phyloP scores from a whole-genome alignment of 495 filamentous ascomycete genomes.

The Jackrogersella minutella region DNA sequence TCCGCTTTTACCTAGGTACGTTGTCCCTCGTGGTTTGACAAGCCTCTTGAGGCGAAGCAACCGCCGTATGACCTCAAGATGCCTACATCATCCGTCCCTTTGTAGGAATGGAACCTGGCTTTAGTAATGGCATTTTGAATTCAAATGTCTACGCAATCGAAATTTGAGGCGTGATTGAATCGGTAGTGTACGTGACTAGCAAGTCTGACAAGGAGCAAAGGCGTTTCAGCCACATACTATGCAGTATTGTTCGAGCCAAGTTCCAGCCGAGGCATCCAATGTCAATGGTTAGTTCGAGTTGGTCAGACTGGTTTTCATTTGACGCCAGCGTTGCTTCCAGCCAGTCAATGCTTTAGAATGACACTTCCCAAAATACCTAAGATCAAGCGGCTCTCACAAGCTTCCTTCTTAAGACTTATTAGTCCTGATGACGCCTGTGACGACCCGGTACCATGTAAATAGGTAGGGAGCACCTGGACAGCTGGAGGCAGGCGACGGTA shows the following conservation, averaged over 20 bases:
- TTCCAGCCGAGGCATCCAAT: conserved; percentile 28
- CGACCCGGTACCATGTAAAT: neutral
- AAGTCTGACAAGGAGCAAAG: neutral
- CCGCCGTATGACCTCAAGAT: neutral
- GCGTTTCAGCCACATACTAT: conserved; percentile 37
- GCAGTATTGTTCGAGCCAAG: too few species aligned
- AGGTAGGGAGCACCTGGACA: neutral
- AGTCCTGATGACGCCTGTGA: conserved; percentile 6
- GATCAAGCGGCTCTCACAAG: conserved; percentile 1
- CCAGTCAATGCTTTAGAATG: conserved; percentile 23
- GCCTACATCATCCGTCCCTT: neutral
- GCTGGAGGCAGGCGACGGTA: too few species aligned
- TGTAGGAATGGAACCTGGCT: neutral
- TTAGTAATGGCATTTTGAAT: conserved; percentile 14
- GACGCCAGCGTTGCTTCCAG: neutral
- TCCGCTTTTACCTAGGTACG: conserved; percentile 1
- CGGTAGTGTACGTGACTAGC: neutral
- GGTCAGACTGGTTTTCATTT: conserved; percentile 21
- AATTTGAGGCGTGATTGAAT: conserved; percentile 12
- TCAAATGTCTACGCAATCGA: conserved; percentile 5
- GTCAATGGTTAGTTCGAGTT: conserved; percentile 9
- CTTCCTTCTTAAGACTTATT: conserved; percentile 7
- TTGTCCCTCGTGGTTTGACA: neutral
- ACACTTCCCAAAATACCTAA: conserved; percentile 7
- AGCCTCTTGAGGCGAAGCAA: neutral